Percentiles rank a stretch among this genome's conserved stretches.
These are phyloP conservation scores for Rhizophagus clarus DNA, from an alignment of 192 early-diverging fungal species.

Conservation along the genomic window DNA sequence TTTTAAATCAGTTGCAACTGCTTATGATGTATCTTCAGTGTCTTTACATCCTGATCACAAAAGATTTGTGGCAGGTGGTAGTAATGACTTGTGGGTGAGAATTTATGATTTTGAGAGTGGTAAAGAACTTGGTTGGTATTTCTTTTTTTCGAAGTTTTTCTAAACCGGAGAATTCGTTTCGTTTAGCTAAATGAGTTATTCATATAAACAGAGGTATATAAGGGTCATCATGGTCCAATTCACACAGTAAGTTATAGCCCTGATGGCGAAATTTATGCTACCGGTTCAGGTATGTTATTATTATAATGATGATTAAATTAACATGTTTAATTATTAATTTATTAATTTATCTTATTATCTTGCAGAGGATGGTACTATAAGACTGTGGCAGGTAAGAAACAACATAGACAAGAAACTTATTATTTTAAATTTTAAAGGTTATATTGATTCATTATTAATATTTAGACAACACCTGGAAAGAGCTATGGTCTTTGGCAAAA, in stretches of 20 bases:
- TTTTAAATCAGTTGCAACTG: constrained; percentile 57
- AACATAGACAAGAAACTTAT: neutral
- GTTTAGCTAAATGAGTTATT: neutral
- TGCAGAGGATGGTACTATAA: constrained; percentile 86
- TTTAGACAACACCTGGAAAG: constrained; percentile 68
- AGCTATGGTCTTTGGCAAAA: constrained; percentile 84
- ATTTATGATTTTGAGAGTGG: constrained; percentile 82
- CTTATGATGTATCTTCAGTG: constrained; percentile 75
- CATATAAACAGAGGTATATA: constrained; percentile 64
- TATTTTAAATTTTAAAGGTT: neutral
- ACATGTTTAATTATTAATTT: neutral
- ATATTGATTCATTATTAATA: neutral
- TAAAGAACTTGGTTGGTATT: constrained; percentile 57
- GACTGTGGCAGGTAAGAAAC: constrained; percentile 75
- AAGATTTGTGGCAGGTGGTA: constrained; percentile 80
- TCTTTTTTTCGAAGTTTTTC: neutral
- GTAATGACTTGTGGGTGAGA: constrained; percentile 81
- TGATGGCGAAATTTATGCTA: constrained; percentile 89
- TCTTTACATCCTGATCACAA: constrained; percentile 80
- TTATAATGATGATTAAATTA: neutral
- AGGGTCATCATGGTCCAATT: constrained; percentile 90
- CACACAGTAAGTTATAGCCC: constrained; percentile 90
- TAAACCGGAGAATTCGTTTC: neutral
- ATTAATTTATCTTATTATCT: constrained; percentile 16
- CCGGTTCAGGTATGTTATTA: constrained; percentile 63